Conservation (phyloP, 805 yeast genomes). For the Wickerhamiella azyma region DNA sequence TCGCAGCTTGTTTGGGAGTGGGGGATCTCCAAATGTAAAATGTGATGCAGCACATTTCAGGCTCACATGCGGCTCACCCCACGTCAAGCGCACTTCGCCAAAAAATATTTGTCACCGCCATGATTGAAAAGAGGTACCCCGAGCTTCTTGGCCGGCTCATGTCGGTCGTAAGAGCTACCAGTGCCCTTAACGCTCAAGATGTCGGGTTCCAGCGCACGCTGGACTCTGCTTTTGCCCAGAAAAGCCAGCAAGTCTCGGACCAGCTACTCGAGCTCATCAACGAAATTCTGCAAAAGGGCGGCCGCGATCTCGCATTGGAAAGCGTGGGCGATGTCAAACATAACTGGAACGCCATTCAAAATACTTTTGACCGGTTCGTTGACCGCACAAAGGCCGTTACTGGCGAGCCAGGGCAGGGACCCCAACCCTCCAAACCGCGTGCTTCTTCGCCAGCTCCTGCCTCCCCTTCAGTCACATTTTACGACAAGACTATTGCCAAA, state of each 20-base stretch:
- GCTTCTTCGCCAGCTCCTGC: not conserved
- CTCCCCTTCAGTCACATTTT: constrained; percentile 13
- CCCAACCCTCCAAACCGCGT: not conserved
- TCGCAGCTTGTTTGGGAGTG: no score
- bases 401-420: not conserved
- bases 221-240: constrained; percentile 34
- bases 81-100: no score
- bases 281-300: constrained; percentile 18
- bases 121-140: constrained; percentile 4
- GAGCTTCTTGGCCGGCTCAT: constrained; percentile 25
- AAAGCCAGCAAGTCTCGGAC: constrained; percentile 28
- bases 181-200: constrained; percentile 66
- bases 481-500: constrained; percentile 23
- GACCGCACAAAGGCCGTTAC: constrained; percentile 49
- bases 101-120: no score
- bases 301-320: constrained; percentile 17
- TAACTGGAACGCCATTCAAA: constrained; percentile 50
- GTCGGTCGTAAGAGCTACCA: constrained; percentile 48
- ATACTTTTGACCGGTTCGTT: constrained; percentile 51
- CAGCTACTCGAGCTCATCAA: constrained; percentile 22
- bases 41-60: not conserved
- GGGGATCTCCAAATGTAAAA: no score
- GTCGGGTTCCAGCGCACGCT: constrained; percentile 58
- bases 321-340: constrained; percentile 35
- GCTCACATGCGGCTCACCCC: not conserved